A percentile compares a stretch with the other conserved stretches of the same genome.
Conservation (phyloP, 305 asterid genomes). For the Fraxinus dipetala region DNA sequence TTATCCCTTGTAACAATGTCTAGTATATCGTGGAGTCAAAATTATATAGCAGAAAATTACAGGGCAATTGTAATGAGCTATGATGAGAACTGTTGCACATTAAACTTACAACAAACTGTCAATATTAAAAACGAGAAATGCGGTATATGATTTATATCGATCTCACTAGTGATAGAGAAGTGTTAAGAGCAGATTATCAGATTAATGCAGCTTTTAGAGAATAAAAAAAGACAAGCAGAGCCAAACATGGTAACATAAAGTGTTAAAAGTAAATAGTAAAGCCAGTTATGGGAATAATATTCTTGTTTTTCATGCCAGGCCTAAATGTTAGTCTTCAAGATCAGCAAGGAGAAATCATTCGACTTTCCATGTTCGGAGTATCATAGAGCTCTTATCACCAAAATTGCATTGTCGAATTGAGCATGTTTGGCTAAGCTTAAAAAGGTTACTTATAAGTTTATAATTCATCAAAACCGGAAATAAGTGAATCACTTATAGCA, state of each 20-base stretch:
- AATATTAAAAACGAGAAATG: not conserved
- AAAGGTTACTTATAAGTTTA: not conserved
- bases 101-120: not conserved
- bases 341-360: not conserved
- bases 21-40: not conserved
- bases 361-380: not conserved
- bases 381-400: not conserved
- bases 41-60: not conserved
- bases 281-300: not conserved
- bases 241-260: not conserved
- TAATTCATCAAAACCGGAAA: not conserved
- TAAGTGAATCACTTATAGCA: not conserved
- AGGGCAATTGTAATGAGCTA: not conserved
- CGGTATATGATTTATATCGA: not conserved
- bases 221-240: not conserved
- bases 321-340: not conserved
- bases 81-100: not conserved
- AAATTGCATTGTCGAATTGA: not conserved
- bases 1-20: not conserved
- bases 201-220: not conserved
- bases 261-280: not conserved
- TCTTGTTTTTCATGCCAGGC: not conserved
- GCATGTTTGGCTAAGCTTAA: not conserved
- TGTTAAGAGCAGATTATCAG: not conserved
- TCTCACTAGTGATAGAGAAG: not conserved